Evolutionary conservation across 176 grass and related monocot species (phyloP), one percentile per base, ranked within the genome.

Genomic region (Panicum miliaceum): DNA sequence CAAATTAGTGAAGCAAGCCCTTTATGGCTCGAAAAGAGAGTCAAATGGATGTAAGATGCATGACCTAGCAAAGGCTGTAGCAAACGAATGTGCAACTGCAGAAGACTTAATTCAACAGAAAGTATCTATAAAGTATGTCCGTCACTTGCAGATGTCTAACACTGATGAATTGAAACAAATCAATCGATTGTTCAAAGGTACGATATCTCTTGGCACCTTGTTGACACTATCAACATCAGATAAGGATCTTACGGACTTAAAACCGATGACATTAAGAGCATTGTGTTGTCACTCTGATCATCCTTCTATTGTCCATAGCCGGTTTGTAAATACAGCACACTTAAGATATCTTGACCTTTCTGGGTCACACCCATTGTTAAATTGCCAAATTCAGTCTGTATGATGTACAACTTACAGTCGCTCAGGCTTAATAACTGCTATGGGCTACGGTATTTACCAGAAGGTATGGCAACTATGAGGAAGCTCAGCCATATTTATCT

Each of bases 401-500:
- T 50, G 71, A 2, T 87, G 4, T 51, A 88, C 47, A 82, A 61
- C 32, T 52, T 88, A 7, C 63, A 82, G 10, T 3, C 73, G 0
- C 12, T 82, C 40, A 76, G 29, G 38, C 71, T 87, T 1, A 62
- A 77, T 52, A 0, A 0, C 8, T 88, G 79, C 42, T 0, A 0
- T 0, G 29, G 11, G 1, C n/a, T 77, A 8, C 23, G 15, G 12
- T 4, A 41, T 61, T 67, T 88, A 42, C 79, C 79, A 4, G n/a
- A 88, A 12, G 41, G 9, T 19, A 77, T 61, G 18, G 1, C 6
- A 82, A 0, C 18, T n/a, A 12, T 70, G 53, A 78, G 64, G 18
- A 88, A 88, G 18, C 80, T 88, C 1, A 20, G 29, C 1, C 74
- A 83, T 71, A 5, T 78, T 53, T 71, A 78, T 78, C 65, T 88